Conservation (phyloP, 345 rosid species). For the Hibiscus mutabilis region DNA sequence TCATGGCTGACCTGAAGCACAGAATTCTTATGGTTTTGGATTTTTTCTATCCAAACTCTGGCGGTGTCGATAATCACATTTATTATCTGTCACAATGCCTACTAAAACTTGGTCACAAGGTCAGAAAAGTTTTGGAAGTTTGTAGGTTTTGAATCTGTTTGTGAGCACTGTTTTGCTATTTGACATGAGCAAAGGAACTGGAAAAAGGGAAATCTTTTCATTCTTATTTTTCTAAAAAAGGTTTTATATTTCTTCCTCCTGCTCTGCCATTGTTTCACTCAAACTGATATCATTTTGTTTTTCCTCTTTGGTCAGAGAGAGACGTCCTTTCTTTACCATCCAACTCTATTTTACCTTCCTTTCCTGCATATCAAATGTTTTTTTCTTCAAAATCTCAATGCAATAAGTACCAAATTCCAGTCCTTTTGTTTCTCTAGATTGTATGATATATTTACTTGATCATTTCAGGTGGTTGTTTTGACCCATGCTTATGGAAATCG, state of each 20-base stretch:
- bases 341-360: background rate
- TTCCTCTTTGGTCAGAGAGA: background rate
- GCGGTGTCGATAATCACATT: conserved; percentile 93
- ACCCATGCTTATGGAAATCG: conserved; percentile 94
- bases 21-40: conserved; percentile 90
- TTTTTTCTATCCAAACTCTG: conserved; percentile 94
- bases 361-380: background rate
- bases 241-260: background rate
- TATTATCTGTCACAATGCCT: conserved; percentile 90
- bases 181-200: background rate
- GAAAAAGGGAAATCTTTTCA: background rate
- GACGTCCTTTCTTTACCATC: background rate
- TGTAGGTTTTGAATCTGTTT: background rate
- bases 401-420: background rate
- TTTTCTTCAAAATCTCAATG: background rate
- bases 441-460: background rate
- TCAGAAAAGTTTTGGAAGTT: conserved; percentile 16
- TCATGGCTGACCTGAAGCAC: conserved; percentile 54
- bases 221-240: background rate
- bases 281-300: background rate
- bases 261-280: background rate
- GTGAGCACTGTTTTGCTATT: background rate
- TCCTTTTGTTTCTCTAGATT: background rate
- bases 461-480: conserved; percentile 79
- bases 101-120: conserved; percentile 93